phyloP scores from a whole-genome alignment of 2,329 filamentous ascomycete genomes.

The Zymoseptoria tritici region DNA sequence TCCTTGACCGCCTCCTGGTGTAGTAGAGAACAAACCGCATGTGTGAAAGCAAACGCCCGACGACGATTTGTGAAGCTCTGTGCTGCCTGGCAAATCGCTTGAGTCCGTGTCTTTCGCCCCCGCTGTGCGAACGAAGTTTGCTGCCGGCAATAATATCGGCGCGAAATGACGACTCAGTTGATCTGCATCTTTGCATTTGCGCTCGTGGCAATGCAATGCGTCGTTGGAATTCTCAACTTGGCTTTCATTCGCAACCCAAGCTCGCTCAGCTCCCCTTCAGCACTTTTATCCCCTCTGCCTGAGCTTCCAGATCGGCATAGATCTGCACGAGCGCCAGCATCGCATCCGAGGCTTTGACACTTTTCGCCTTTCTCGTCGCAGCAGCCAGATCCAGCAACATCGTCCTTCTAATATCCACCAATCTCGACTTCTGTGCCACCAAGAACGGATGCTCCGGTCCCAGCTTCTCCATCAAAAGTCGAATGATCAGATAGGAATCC shows the following conservation, averaged over 20 bases:
- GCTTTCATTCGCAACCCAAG: not conserved
- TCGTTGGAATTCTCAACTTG: not conserved
- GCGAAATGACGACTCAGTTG: not conserved
- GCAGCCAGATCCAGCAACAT: constrained; percentile 58
- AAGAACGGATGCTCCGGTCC: constrained; percentile 58
- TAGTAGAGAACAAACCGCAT: not conserved
- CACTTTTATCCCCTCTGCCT: constrained; percentile 51
- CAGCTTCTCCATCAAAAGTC: constrained; percentile 43
- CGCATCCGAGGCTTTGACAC: constrained; percentile 33
- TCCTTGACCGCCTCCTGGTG: no score
- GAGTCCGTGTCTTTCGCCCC: not conserved
- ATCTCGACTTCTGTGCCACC: constrained; percentile 47
- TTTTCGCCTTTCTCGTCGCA: constrained; percentile 51
- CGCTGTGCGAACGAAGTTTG: not conserved
- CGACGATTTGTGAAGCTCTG: no score
- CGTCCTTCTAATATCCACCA: constrained; percentile 53
- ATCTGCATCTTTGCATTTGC: not conserved
- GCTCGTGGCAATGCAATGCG: no score
- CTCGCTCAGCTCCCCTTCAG: constrained; percentile 36
- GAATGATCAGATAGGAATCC: constrained; percentile 51
- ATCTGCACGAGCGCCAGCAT: constrained; percentile 52
- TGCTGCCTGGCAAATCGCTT: not conserved
- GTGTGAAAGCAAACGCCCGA: not conserved
- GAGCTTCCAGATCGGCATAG: constrained; percentile 56
- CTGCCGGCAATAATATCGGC: not conserved